A percentile compares a stretch with the other conserved stretches of the same genome.
phyloP scores from a whole-genome alignment of 331 rosid species.

The Cydonia oblonga region DNA sequence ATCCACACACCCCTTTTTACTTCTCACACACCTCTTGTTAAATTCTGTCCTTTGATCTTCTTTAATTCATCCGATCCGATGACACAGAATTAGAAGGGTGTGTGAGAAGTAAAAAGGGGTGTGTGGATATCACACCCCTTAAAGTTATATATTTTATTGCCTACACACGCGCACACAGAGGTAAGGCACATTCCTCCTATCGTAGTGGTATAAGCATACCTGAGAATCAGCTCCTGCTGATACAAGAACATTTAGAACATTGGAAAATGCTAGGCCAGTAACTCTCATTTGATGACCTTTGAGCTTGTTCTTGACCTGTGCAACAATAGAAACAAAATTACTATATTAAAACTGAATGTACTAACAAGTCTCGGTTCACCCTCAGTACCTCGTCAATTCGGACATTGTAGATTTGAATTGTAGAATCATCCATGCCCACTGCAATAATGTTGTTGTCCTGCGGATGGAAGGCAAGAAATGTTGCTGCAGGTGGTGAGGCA shows the following conservation, averaged over 20 bases:
- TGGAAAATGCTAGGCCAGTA: constrained; percentile 9
- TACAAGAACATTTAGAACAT: constrained; percentile 1
- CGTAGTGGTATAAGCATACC: neutral
- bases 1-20: too few relatives aligned
- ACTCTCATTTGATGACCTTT: constrained; percentile 1
- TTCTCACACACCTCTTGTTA: too few relatives aligned
- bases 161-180: neutral
- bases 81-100: too few relatives aligned
- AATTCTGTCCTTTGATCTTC: too few relatives aligned
- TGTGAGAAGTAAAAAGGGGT: too few relatives aligned
- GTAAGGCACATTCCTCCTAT: neutral
- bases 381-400: neutral
- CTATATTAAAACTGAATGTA: neutral
- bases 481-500: constrained; percentile 6
- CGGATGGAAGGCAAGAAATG: constrained; percentile 3
- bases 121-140: too few relatives aligned
- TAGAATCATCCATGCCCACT: constrained; percentile 11
- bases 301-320: neutral
- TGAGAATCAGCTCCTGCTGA: constrained; percentile 7
- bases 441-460: constrained; percentile 1
- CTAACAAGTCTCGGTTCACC: neutral
- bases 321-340: neutral
- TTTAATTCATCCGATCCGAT: too few relatives aligned
- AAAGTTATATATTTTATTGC: neutral
- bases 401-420: neutral